Percentiles rank a stretch among this genome's conserved stretches.
Evolutionary conservation across 768 basidiomycete species (phyloP).

Genomic region (Lyophyllum atratum): DNA sequence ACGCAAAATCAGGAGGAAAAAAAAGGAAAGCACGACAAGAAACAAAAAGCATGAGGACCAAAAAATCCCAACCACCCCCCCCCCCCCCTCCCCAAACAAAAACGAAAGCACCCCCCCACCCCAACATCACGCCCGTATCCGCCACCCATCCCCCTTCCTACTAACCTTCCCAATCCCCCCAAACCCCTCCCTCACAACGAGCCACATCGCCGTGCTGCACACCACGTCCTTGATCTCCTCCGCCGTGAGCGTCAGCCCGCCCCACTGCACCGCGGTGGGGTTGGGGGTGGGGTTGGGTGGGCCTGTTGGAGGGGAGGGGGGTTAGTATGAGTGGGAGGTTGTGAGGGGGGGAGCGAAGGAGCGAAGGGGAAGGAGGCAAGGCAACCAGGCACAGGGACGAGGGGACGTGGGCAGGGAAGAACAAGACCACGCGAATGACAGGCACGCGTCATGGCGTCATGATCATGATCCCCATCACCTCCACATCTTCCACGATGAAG

Average conservation of each 20-base stretch:
- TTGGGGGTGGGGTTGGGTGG: slow-evolving; percentile 1
- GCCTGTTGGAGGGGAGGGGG: slow-evolving; percentile 1
- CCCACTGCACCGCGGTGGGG: slow-evolving; percentile 15
- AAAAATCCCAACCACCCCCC: too few species aligned
- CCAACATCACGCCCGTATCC: slow-evolving; percentile 71
- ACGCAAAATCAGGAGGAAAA: too few species aligned
- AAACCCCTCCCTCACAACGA: slow-evolving; percentile 91
- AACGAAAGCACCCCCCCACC: too few species aligned
- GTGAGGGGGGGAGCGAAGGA: not conserved
- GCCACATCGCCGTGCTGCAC: slow-evolving; percentile 85
- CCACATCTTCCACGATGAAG: too few species aligned
- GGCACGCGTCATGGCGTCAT: not conserved
- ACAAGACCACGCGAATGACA: not conserved
- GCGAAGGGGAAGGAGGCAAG: not conserved
- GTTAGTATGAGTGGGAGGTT: not conserved
- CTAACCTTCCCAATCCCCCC: slow-evolving; percentile 83
- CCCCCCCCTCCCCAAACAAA: too few species aligned
- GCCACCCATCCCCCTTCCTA: slow-evolving; percentile 80
- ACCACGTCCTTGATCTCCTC: slow-evolving; percentile 95
- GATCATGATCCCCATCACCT: not conserved
- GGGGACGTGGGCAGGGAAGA: not conserved
- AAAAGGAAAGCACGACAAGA: too few species aligned
- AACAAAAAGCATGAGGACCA: too few species aligned
- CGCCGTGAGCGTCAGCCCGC: slow-evolving; percentile 68
- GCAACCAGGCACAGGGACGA: not conserved